Evolutionary conservation across 176 grass and related monocot species (phyloP).

Genomic region (Rhynchospora tenuis): DNA sequence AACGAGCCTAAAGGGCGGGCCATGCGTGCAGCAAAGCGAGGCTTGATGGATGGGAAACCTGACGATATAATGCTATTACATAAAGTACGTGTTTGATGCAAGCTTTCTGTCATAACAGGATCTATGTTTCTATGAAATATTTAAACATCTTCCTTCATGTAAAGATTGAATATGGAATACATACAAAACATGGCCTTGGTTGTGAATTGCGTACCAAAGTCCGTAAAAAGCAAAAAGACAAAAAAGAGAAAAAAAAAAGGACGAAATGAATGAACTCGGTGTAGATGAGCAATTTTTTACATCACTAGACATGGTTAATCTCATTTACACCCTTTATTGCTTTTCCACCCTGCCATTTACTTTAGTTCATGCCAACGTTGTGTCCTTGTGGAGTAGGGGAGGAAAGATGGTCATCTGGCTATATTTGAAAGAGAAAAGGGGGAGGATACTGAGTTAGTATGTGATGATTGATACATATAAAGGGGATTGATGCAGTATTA

Average conservation of each 20-base stretch:
- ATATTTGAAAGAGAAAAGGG: neutral
- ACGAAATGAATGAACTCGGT: no score
- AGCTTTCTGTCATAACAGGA: neutral
- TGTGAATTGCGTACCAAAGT: no score
- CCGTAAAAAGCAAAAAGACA: no score
- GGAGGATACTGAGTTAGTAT: neutral
- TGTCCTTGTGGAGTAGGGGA: neutral
- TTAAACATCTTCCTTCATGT: neutral
- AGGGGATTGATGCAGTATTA: neutral
- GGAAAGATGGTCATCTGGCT: neutral
- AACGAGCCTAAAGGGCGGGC: constrained; percentile 60
- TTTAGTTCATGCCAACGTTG: neutral
- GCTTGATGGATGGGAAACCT: constrained; percentile 55
- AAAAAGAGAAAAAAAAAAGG: no score
- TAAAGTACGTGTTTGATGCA: constrained; percentile 37
- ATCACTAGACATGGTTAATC: no score
- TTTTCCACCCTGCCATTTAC: neutral
- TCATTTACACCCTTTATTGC: neutral
- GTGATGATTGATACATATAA: neutral
- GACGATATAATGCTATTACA: constrained; percentile 78
- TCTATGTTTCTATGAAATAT: neutral
- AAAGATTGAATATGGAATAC: neutral
- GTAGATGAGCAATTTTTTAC: no score
- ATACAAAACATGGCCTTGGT: neutral
- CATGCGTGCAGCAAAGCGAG: constrained; percentile 73